Conservation (phyloP, 345 rosid species). For the Eutrema yunnanense region DNA sequence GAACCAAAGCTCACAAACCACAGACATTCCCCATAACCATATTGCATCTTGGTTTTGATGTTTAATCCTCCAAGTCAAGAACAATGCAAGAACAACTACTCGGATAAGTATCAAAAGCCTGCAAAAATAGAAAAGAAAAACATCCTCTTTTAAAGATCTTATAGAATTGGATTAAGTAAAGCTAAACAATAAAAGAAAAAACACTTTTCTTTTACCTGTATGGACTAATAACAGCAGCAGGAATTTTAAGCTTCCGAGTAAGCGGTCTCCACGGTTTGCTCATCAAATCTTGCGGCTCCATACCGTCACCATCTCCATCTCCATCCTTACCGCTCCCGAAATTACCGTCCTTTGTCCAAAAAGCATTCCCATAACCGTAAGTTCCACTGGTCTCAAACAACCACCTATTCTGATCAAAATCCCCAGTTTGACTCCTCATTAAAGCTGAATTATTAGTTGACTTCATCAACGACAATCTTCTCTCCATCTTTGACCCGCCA, state of each 20-base stretch:
- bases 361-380: constrained; percentile 95
- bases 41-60: constrained; percentile 67
- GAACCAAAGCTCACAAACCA: constrained; percentile 94
- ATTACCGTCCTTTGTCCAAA: constrained; percentile 92
- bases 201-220: constrained; percentile 44
- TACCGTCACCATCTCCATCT: constrained; percentile 52
- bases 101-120: constrained; percentile 86
- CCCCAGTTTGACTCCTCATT: constrained; percentile 95
- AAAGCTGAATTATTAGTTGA: constrained; percentile 64
- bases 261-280: constrained; percentile 96
- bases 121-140: constrained; percentile 6
- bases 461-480: constrained; percentile 91
- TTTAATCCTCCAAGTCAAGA: constrained; percentile 69
- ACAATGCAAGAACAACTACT: constrained; percentile 63
- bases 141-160: background rate
- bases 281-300: constrained; percentile 68
- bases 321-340: constrained; percentile 65
- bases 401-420: constrained; percentile 95
- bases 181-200: background rate
- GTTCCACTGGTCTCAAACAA: constrained; percentile 86
- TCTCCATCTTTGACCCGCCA: constrained; percentile 74
- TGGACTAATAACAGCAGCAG: constrained; percentile 93
- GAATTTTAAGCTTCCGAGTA: constrained; percentile 82
- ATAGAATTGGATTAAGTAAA: background rate
- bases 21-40: constrained; percentile 99